Evolutionary conservation across 495 filamentous ascomycete genomes (phyloP), one percentile per base, ranked within the genome.

Genomic region (Penicillium ochrochloron): DNA sequence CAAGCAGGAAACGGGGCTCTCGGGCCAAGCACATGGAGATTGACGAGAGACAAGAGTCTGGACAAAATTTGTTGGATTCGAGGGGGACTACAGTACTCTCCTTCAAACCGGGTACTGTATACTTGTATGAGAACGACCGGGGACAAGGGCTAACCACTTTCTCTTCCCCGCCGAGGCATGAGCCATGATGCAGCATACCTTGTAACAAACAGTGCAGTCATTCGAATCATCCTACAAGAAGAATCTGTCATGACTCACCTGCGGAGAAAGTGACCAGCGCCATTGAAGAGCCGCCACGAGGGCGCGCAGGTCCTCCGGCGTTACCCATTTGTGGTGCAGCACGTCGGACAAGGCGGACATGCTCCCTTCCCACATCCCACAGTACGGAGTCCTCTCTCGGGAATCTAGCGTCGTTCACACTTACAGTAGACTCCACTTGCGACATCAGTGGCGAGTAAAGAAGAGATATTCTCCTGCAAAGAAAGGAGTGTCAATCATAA

Each of bases 261-360:
- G 65, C 62, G 60, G 63, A 66, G 67, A 66, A 61, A 44, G 17
- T 34, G 52, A 39, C 1, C 23, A 70, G 35, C 57, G 27, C 69
- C 66, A 71, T 64, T 61, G 57, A 69, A 19, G 59, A 21, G 37
- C 66, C 53, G 66, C 66, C 69, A 71, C 69, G 68, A 69, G 62
- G 64, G 37, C 56, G 41, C 39, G 44, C 42, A 55, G 48, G 31
- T 2, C 60, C 17, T 44, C 21, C 44, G 42, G 14, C 50, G 33
- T 17, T 31, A n/a, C 57, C 21, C 35, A 37, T 8, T 37, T 37
- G 35, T 14, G 10, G 37, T 41, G 37, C 37, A 41, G 37, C 44
- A 48, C 44, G 44, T 25, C 19, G 37, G 53, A 66, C 58, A 51
- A 33, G 31, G 7, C 31, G 31, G 37, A 25, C 27, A 58, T 21